Conservation (phyloP, 768 basidiomycete species). For the Kwoniella pini region DNA sequence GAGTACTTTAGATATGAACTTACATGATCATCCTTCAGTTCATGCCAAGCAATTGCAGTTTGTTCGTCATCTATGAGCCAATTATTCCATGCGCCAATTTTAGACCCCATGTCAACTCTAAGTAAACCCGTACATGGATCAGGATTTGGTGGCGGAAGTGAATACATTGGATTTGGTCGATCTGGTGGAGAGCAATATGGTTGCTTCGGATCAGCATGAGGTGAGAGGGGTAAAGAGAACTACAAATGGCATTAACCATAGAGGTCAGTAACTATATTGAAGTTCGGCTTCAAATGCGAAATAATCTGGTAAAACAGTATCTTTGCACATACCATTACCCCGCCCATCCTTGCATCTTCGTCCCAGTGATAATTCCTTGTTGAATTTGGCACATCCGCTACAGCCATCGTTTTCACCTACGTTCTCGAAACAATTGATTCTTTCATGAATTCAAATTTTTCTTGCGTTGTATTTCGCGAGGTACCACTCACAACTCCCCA, state of each 20-base stretch:
- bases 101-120: slow-evolving; percentile 25
- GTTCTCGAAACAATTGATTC: neutral
- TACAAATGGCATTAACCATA: no score
- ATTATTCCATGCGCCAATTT: slow-evolving; percentile 17
- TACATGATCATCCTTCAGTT: slow-evolving; percentile 32
- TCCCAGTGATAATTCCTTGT: slow-evolving; percentile 17
- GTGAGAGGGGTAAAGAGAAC: slow-evolving; percentile 11
- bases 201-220: slow-evolving; percentile 13
- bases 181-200: slow-evolving; percentile 1
- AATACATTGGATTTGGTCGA: slow-evolving; percentile 4
- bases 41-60: slow-evolving; percentile 36
- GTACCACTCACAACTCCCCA: slow-evolving; percentile 39
- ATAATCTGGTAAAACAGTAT: neutral
- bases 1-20: slow-evolving; percentile 1
- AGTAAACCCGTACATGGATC: slow-evolving; percentile 38
- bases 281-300: neutral
- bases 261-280: neutral
- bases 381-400: slow-evolving; percentile 20
- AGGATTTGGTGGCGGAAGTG: slow-evolving; percentile 14
- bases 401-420: slow-evolving; percentile 35
- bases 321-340: slow-evolving; percentile 27
- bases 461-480: neutral
- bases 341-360: slow-evolving; percentile 38
- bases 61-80: slow-evolving; percentile 26
- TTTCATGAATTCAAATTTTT: neutral